These are phyloP conservation scores for Sideroxylon spinosum DNA, from an alignment of 179 eudicot species.

Conservation along the genomic window DNA sequence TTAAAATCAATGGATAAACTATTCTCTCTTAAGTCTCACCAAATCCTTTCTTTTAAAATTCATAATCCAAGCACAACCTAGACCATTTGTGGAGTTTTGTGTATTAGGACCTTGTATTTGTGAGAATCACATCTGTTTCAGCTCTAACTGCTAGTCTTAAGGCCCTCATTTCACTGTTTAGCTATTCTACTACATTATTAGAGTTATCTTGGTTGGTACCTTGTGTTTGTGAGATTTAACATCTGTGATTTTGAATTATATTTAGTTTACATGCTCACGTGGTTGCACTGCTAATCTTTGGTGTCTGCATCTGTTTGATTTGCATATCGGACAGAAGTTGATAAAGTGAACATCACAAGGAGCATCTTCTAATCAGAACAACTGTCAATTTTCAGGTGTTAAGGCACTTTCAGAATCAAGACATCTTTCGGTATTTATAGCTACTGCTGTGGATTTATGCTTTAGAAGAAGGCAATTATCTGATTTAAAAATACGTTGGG, in stretches of 20 bases:
- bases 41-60: no score
- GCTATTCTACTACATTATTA: no score
- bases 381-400: slow-evolving; percentile 2
- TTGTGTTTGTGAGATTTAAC: not conserved
- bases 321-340: not conserved
- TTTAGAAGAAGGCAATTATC: not conserved
- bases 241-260: not conserved
- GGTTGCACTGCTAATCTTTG: not conserved
- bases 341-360: not conserved
- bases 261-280: not conserved
- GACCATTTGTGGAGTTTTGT: no score
- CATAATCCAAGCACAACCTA: no score
- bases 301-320: not conserved
- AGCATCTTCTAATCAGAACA: not conserved
- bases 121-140: no score
- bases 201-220: not conserved
- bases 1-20: no score
- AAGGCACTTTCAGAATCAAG: not conserved
- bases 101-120: no score
- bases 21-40: no score
- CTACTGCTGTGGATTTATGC: not conserved
- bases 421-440: not conserved
- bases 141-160: no score
- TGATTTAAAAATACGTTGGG: not conserved
- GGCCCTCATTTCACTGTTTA: no score